These are phyloP conservation scores for Botrytis squamosa DNA, from an alignment of 2,329 filamentous ascomycete species.

Conservation along the genomic window DNA sequence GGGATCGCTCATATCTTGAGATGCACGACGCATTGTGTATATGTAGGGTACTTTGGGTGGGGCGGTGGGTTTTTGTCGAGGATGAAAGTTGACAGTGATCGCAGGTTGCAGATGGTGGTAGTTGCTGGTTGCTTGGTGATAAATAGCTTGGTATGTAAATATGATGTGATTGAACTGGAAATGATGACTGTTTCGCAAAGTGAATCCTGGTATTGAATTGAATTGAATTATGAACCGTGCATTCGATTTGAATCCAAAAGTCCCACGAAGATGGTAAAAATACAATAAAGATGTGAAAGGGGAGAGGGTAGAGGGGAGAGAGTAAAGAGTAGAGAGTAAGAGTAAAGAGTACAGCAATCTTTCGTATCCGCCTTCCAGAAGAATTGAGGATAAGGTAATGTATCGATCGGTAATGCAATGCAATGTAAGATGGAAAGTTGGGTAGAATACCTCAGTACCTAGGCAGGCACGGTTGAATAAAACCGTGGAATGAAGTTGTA, in stretches of 20 bases:
- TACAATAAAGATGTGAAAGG: background rate
- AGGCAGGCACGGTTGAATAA: background rate
- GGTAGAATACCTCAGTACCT: background rate
- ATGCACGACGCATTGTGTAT: slow-evolving; percentile 37
- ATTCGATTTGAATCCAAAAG: background rate
- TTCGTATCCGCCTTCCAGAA: slow-evolving; percentile 1
- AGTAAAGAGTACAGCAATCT: background rate
- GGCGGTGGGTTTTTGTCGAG: slow-evolving; percentile 19
- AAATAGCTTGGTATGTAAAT: background rate
- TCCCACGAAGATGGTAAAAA: background rate
- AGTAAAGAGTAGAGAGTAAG: background rate
- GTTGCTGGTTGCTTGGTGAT: background rate
- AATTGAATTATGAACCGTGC: background rate
- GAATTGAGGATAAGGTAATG: slow-evolving; percentile 2
- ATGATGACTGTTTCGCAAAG: background rate
- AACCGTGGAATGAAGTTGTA: background rate
- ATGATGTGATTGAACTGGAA: background rate
- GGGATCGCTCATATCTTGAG: slow-evolving; percentile 38
- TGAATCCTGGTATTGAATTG: background rate
- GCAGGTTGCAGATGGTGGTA: slow-evolving; percentile 17
- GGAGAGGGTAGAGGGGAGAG: background rate
- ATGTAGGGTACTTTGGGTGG: background rate
- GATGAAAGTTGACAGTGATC: slow-evolving; percentile 3
- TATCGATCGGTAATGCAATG: background rate
- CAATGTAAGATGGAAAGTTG: background rate